Percentiles rank a stretch among this genome's conserved stretches.
phyloP scores from a whole-genome alignment of 1,284 basidiomycete genomes.

The Ceratobasidium sp. region DNA sequence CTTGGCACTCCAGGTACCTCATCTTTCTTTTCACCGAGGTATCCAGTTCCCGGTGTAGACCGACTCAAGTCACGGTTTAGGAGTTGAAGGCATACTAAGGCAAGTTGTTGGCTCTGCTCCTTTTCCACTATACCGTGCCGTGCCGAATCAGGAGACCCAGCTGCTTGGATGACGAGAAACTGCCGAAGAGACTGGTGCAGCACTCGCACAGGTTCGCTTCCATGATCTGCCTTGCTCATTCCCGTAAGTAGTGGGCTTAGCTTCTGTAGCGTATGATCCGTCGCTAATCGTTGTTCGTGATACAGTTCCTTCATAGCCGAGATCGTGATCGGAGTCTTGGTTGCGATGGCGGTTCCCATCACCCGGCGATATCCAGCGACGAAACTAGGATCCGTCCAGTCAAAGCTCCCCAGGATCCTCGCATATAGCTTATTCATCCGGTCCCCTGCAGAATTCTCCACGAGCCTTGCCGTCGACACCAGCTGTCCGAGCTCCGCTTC shows the following conservation, averaged over 20 bases:
- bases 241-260: background rate
- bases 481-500: constrained; percentile 47
- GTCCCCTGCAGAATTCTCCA: too few relatives aligned
- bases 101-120: background rate
- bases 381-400: constrained; percentile 44
- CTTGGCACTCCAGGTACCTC: background rate
- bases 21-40: background rate
- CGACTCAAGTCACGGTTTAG: background rate
- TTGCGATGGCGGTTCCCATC: constrained; percentile 52
- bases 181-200: constrained; percentile 5
- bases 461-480: background rate
- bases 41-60: background rate
- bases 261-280: too few relatives aligned
- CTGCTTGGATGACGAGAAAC: background rate
- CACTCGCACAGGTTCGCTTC: background rate
- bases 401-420: too few relatives aligned
- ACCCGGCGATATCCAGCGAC: constrained; percentile 50
- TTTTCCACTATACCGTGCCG: background rate
- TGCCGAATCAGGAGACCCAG: background rate
- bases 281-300: background rate
- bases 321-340: constrained; percentile 1
- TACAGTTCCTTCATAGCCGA: background rate
- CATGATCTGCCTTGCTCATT: background rate
- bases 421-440: too few relatives aligned
- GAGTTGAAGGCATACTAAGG: background rate